Evolutionary conservation across 345 rosid genomes (phyloP).

Genomic region (Eutrema heterophyllum): DNA sequence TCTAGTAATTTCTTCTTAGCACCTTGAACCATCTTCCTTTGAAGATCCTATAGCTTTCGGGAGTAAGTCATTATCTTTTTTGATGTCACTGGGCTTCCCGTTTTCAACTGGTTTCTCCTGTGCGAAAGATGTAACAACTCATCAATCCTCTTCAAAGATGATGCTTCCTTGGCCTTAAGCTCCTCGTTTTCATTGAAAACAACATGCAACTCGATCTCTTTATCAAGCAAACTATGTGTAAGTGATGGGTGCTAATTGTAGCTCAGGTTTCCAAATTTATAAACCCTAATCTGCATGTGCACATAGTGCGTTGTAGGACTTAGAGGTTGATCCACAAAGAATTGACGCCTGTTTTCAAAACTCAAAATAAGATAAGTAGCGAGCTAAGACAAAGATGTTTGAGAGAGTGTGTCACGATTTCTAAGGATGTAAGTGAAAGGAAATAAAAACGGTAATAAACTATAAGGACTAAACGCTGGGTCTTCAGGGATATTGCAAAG

Average conservation of each 20-base stretch:
- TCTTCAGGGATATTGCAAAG: too few relatives aligned
- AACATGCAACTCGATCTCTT: conserved; percentile 13
- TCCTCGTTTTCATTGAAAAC: conserved; percentile 61
- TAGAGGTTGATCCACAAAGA: too few relatives aligned
- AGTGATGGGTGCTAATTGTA: not conserved
- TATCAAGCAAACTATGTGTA: conserved; percentile 21
- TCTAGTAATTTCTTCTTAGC: conserved; percentile 56
- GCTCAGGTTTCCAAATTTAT: too few relatives aligned
- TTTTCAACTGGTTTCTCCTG: conserved; percentile 35
- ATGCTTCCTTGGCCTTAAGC: conserved; percentile 37
- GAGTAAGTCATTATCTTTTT: conserved; percentile 69
- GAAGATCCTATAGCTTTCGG: conserved; percentile 73
- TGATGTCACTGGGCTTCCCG: conserved; percentile 32
- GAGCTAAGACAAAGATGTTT: too few relatives aligned
- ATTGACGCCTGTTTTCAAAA: too few relatives aligned
- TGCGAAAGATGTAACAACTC: conserved; percentile 18
- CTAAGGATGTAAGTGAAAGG: too few relatives aligned
- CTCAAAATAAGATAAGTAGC: too few relatives aligned
- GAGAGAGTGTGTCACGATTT: too few relatives aligned
- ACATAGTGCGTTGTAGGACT: too few relatives aligned
- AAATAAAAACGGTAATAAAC: too few relatives aligned
- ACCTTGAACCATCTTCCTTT: conserved; percentile 63
- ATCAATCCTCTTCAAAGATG: conserved; percentile 22
- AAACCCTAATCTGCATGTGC: too few relatives aligned
- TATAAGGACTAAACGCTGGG: too few relatives aligned